phyloP scores from a whole-genome alignment of 2,329 filamentous ascomycete species.

The Calycina herbarum region DNA sequence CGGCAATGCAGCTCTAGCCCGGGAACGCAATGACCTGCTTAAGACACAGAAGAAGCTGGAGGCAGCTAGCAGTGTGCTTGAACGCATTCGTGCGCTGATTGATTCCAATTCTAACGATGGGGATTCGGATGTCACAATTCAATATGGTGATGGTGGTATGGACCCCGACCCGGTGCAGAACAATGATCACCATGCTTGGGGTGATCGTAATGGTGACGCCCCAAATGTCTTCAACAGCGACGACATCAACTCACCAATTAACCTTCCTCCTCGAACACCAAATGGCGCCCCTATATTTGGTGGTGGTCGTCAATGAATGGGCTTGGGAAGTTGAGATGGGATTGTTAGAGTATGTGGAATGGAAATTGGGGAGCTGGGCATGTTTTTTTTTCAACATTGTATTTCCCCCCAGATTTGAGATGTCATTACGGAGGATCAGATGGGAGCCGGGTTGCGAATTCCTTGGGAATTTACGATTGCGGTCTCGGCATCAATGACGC shows the following conservation, averaged over 20 bases:
- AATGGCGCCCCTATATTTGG: too few species aligned
- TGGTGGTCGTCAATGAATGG: background rate
- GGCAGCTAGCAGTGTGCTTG: background rate
- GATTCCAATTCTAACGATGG: background rate
- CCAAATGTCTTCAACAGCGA: background rate
- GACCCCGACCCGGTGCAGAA: background rate
- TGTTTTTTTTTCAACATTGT: background rate
- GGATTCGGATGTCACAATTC: background rate
- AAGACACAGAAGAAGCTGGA: background rate
- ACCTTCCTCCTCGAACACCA: too few species aligned
- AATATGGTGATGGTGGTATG: background rate
- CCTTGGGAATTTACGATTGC: background rate
- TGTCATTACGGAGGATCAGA: background rate
- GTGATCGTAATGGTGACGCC: too few species aligned
- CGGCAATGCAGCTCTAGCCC: slow-evolving; percentile 1
- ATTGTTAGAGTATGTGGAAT: background rate
- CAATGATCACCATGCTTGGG: too few species aligned
- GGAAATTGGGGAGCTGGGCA: background rate
- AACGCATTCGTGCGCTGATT: background rate
- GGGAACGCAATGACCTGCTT: background rate
- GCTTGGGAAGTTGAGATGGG: background rate
- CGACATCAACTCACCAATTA: background rate
- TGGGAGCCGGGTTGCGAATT: background rate
- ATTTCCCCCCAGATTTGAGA: background rate
- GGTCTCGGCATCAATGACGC: background rate